Conservation (phyloP, 2,329 filamentous ascomycete genomes). For the Aspergillus pseudotamarii region DNA sequence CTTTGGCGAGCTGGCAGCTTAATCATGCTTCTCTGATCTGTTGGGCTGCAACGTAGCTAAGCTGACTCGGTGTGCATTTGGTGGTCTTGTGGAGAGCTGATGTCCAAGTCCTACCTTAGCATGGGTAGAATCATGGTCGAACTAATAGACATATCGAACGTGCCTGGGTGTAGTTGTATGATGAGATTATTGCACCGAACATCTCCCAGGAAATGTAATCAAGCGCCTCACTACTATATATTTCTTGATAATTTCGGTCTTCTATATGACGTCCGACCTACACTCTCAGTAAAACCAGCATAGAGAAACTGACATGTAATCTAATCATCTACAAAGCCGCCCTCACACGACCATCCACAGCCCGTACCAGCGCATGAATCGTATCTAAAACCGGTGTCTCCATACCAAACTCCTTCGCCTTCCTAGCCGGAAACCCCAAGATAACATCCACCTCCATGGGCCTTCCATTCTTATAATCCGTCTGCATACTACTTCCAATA, state of each 20-base stretch:
- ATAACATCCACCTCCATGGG: conserved; percentile 53
- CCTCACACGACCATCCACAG: conserved; percentile 26
- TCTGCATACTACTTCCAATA: conserved; percentile 51
- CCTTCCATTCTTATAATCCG: conserved; percentile 44
- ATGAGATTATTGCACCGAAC: too few species aligned
- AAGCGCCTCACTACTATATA: background rate
- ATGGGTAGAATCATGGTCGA: background rate
- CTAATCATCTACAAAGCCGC: background rate
- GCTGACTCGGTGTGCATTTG: background rate
- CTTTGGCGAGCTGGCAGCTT: too few species aligned
- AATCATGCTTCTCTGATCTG: too few species aligned
- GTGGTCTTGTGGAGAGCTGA: background rate
- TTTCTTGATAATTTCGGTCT: background rate
- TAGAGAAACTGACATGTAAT: background rate
- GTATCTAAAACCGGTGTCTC: conserved; percentile 44
- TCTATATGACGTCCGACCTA: too few species aligned
- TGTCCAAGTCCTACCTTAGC: background rate
- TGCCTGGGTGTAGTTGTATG: background rate
- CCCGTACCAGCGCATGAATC: conserved; percentile 37
- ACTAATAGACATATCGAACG: background rate
- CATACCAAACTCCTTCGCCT: conserved; percentile 43
- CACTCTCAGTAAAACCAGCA: background rate
- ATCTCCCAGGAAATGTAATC: too few species aligned
- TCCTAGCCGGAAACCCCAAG: conserved; percentile 45
- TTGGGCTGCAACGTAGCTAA: too few species aligned